Base-by-base conservation (phyloP, 495 filamentous ascomycete genomes). In the Talaromyces proteolyticus region DNA sequence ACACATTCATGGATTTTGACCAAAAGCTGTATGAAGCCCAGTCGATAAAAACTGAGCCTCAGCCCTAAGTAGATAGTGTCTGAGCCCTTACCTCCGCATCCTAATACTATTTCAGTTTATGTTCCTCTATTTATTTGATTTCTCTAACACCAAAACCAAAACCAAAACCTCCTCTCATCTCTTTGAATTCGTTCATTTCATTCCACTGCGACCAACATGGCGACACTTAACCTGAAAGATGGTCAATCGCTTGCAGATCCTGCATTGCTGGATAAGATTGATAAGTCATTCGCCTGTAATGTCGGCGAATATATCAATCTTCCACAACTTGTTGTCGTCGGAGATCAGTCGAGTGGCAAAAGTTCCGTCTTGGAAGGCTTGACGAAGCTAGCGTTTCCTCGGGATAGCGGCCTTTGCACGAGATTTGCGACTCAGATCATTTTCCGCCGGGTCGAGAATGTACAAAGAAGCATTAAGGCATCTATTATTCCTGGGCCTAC, bases 341-440 rank as follows among this genome's bases (percentile, higher is more conserved):
- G 71, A 3, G 70, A 74, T 43, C 66, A 74, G 41, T 63, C 51
- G 7, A 69, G 63, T 44, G 71, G 73, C 2, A 76, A 76, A 52
- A 69, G 64, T 42, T 74, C 71, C 3, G 60, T 74, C 1, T 53
- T 76, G 0, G 66, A 77, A 44, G 69, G 71, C 8, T 50, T 77
- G 16, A 76, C 70, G 2, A 57, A 56, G 1, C 42, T 76, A 14
- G 62, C 62, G 0, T 76, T 76, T 44, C 75, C 74, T 3, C 58
- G 72, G 4, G 59, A 68, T 24, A 67, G 59, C 16, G 63, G 56
- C 0, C 58, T 76, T 0, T 77, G 73, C 39, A 77, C 73, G 3
- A 57, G 73, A 1, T 76, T 71, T 45, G 69, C 68, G 1, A 78
- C 70, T 0, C 70, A 76, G 50, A 73, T 78, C 39, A 68, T 64